Base-by-base conservation (phyloP, 2,329 filamentous ascomycete species). In the Claviceps sp. region DNA sequence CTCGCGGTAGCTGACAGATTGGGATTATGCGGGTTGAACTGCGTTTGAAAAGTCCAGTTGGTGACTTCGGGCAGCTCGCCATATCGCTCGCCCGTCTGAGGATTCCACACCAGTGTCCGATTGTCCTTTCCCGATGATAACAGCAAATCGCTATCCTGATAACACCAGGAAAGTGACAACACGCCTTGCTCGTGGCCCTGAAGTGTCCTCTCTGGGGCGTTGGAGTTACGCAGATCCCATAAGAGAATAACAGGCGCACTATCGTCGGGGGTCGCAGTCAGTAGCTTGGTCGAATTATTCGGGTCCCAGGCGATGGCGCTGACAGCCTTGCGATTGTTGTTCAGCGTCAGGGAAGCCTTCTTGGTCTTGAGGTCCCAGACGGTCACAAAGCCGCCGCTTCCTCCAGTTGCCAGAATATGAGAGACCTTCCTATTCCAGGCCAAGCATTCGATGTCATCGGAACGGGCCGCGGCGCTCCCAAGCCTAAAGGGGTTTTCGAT, bases 381-480 rank as follows among this genome's bases (percentile, higher is more conserved):
- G 2, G 93, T 97, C 38, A 97, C 90, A 63, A 97, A 95, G 4
- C 93, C 93, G 48, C 89, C 90, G 56, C 82, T 86, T 64, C 90
- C 91, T 58, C 93, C 93, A 9, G 91, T 97, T 18, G 91, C 93
- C 59, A 98, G 73, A 65, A 98, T 98, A 65, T 98, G 91, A 14
- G 91, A 82, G 43, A 97, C 91, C 72, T 95, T 97, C 65, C 89
- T 90, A 71, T 98, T 98, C 94, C 94, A 98, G 60, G 95, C 91
- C 55, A 98, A 76, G 59, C 90, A 95, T 63, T 97, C 93, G 58
- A 97, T 87, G 61, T 98, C 93, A 62, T 97, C 91, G 41, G 89
- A 86, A 64, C 91, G 85, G 57, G 89, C 90, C 43, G 88, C 88
- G 40, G 86, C 79, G 58, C 87, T 94, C 55, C 93, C 93, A 37